Evolutionary conservation across 148 eudicot genomes (phyloP).

Genomic region (Nepenthes gracilis): DNA sequence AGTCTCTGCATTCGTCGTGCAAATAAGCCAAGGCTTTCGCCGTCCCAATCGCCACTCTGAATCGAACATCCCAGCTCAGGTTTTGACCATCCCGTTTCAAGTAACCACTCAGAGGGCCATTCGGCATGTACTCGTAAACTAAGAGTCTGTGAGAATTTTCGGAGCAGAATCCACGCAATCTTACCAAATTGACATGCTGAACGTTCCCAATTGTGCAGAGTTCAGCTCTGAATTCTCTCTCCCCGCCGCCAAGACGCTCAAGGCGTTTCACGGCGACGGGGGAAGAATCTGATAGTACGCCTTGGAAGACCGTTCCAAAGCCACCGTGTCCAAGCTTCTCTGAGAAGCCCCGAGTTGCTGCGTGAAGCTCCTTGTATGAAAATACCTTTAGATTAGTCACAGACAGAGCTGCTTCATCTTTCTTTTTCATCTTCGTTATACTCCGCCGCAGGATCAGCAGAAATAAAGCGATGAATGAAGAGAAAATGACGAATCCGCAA

Average conservation of each 20-base stretch:
- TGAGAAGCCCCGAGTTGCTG: slow-evolving; percentile 61
- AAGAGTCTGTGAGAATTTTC: slow-evolving; percentile 50
- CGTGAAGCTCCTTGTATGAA: slow-evolving; percentile 64
- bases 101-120: slow-evolving; percentile 56
- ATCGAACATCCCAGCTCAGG: slow-evolving; percentile 63
- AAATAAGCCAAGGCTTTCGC: slow-evolving; percentile 72
- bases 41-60: slow-evolving; percentile 59
- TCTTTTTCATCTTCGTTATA: slow-evolving; percentile 17
- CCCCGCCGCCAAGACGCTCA: slow-evolving; percentile 62
- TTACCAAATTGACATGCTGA: slow-evolving; percentile 77
- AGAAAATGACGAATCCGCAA: slow-evolving; percentile 22
- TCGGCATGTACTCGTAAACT: slow-evolving; percentile 78
- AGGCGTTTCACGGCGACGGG: slow-evolving; percentile 65
- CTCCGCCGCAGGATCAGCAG: slow-evolving; percentile 27
- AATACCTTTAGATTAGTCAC: slow-evolving; percentile 63
- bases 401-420: slow-evolving; percentile 31
- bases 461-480: slow-evolving; percentile 7
- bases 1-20: slow-evolving; percentile 67
- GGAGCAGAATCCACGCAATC: slow-evolving; percentile 67
- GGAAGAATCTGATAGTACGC: slow-evolving; percentile 30
- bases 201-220: slow-evolving; percentile 78
- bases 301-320: slow-evolving; percentile 62
- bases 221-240: slow-evolving; percentile 76
- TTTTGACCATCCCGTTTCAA: slow-evolving; percentile 35
- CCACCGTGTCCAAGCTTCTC: slow-evolving; percentile 85